Conservation (phyloP, 1,284 basidiomycete species). For the Pholiota adiposa region DNA sequence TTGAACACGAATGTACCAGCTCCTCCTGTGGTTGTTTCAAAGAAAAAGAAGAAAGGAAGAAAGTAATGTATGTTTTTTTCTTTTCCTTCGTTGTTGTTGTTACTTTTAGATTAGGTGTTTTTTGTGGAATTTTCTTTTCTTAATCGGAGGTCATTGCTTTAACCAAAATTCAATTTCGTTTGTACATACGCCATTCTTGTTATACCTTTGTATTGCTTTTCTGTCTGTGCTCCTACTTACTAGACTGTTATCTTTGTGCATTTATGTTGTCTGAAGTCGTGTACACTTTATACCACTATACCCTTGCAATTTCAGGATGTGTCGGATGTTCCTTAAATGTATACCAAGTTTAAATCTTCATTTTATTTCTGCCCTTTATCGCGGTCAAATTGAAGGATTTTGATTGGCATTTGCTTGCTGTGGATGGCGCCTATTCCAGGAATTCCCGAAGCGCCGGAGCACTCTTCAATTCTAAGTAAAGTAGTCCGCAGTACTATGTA, state of each 20-base stretch:
- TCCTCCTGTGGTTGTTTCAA: background rate
- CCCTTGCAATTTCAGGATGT: background rate
- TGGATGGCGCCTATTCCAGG: background rate
- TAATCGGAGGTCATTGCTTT: background rate
- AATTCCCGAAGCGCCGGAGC: too few relatives aligned
- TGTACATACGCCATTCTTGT: background rate
- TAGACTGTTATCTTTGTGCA: background rate
- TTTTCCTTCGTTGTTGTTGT: background rate
- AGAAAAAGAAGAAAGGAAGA: conserved; percentile 20
- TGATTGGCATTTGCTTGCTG: background rate
- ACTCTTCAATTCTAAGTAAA: too few relatives aligned
- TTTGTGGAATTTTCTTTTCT: background rate
- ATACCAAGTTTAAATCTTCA: background rate
- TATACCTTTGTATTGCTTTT: background rate
- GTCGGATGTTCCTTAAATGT: background rate
- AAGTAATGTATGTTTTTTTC: background rate
- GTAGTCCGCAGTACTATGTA: too few relatives aligned
- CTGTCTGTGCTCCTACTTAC: background rate
- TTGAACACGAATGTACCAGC: conserved; percentile 18
- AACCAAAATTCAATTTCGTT: background rate
- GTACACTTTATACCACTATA: background rate
- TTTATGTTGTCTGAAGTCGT: background rate
- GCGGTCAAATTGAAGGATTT: background rate
- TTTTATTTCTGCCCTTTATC: background rate
- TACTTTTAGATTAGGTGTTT: background rate